Evolutionary conservation across 768 basidiomycete species (phyloP).

Genomic region (Termitomyces sp.): DNA sequence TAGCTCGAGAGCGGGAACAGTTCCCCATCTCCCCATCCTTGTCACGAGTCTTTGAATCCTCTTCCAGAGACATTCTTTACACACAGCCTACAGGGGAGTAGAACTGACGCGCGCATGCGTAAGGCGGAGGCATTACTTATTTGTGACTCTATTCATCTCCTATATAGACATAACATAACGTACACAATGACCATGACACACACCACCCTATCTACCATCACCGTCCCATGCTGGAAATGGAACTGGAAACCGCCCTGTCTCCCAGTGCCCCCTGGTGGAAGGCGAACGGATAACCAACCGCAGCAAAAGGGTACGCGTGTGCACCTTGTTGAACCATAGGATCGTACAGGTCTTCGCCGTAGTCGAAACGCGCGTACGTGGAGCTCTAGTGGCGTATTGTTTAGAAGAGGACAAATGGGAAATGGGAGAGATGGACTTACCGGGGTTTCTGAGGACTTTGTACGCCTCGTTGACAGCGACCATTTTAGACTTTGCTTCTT

Average conservation of each 20-base stretch:
- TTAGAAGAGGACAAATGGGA: not conserved
- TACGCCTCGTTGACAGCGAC: conserved; percentile 94
- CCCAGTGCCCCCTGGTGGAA: conserved; percentile 1
- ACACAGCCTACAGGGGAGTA: too few relatives aligned
- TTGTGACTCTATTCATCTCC: too few relatives aligned
- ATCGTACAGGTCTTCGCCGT: conserved; percentile 96
- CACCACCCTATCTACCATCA: too few relatives aligned
- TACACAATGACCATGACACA: too few relatives aligned
- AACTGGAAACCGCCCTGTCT: conserved; percentile 2
- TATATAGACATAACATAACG: too few relatives aligned
- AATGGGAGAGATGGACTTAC: conserved; percentile 29
- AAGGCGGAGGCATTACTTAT: too few relatives aligned
- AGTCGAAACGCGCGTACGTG: conserved; percentile 85
- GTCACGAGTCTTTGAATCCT: too few relatives aligned
- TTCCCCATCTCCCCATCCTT: too few relatives aligned
- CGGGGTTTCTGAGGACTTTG: conserved; percentile 82
- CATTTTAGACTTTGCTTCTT: conserved; percentile 87
- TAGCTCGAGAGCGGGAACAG: too few relatives aligned
- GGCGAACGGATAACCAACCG: conserved; percentile 60
- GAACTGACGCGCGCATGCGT: too few relatives aligned
- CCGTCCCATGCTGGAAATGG: conserved; percentile 2
- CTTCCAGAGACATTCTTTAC: too few relatives aligned
- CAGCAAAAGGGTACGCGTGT: conserved; percentile 33
- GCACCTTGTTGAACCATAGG: conserved; percentile 62
- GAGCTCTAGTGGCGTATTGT: conserved; percentile 73